Base-by-base conservation (phyloP, 1,284 basidiomycete genomes). In the Paramarasmius palmivorus region DNA sequence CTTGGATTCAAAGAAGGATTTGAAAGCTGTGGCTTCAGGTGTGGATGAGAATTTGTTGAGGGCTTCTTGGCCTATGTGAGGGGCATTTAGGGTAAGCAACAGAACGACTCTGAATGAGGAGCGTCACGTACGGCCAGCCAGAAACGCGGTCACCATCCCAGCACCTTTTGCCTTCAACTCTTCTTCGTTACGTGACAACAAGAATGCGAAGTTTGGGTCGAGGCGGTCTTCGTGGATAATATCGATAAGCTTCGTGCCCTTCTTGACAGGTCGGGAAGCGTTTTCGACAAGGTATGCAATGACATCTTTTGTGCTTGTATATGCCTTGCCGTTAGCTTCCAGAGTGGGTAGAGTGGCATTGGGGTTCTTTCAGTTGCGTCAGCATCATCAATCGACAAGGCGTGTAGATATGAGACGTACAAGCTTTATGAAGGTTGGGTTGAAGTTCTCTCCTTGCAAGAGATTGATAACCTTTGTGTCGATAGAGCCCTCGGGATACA, bases 401-500 rank as follows among this genome's bases (percentile, higher is more conserved):
- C 10, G 19, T 19, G 22, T 29, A 49, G 5, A 12, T 32, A 32
- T 6, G 37, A 38, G n/a, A 66, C 71, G 49, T 52, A 80, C 77
- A 57, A 84, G 66, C 59, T 77, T 75, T 53, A 86, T 60, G 67
- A 80, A 86, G 7, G 73, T 68, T 9, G 85, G 84, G 35, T 71
- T 68, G 60, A 88, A 88, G 69, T 89, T 89, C 58, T 77, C 79
- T 35, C 83, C 84, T 54, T 82, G 68, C 49, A 67, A 56, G 35
- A 83, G 75, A 62, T 80, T 72, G 57, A 79, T 57, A 36, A 64
- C 58, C 57, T 70, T 70, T 49, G 53, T 61, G 51, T 77, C 69
- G 42, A 80, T 60, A 20, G 65, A 67, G 20, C 65, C 67, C 7
- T 65, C 62, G 1, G 65, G 55, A 49, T 75, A 76, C 1, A 81